Evolutionary conservation across 495 filamentous ascomycete genomes (phyloP).

Genomic region (Penicillium robsamsonii): DNA sequence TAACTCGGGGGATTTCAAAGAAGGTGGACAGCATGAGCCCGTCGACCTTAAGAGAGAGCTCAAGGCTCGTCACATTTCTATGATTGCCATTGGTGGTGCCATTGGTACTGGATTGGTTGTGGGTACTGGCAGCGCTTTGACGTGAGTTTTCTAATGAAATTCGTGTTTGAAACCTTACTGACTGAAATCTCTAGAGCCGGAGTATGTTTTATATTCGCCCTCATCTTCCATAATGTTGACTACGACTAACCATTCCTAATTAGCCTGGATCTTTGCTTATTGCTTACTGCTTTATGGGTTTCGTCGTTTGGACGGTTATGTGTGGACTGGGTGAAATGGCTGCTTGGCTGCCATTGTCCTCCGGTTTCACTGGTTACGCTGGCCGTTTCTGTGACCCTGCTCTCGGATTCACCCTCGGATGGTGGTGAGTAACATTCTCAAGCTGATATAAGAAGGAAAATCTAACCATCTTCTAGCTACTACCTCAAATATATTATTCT

Average conservation of each 20-base stretch:
- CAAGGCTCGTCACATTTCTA: slow-evolving; percentile 74
- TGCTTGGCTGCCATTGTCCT: slow-evolving; percentile 59
- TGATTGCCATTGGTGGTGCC: slow-evolving; percentile 89
- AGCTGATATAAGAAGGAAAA: not conserved
- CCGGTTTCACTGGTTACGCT: slow-evolving; percentile 60
- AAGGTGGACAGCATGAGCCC: slow-evolving; percentile 14
- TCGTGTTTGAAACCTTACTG: not conserved
- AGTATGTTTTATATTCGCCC: not conserved
- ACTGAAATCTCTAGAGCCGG: not conserved
- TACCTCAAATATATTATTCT: slow-evolving; percentile 70
- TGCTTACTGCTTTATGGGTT: slow-evolving; percentile 59
- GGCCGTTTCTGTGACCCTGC: slow-evolving; percentile 64
- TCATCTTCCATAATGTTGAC: slow-evolving; percentile 13
- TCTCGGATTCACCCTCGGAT: slow-evolving; percentile 64
- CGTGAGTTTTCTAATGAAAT: not conserved
- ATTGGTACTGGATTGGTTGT: slow-evolving; percentile 73
- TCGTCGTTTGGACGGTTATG: slow-evolving; percentile 64
- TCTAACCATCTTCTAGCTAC: slow-evolving; percentile 33
- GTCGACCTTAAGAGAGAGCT: slow-evolving; percentile 61
- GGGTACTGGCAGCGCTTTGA: slow-evolving; percentile 49
- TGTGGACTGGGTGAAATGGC: slow-evolving; percentile 67
- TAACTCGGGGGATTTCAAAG: not conserved
- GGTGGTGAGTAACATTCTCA: slow-evolving; percentile 37
- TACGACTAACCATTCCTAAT: slow-evolving; percentile 25
- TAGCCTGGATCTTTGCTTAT: slow-evolving; percentile 75